Percentiles rank a stretch among this genome's conserved stretches.
Evolutionary conservation across 371 early-diverging fungal genomes (phyloP).

Genomic region (Mucor indicus): DNA sequence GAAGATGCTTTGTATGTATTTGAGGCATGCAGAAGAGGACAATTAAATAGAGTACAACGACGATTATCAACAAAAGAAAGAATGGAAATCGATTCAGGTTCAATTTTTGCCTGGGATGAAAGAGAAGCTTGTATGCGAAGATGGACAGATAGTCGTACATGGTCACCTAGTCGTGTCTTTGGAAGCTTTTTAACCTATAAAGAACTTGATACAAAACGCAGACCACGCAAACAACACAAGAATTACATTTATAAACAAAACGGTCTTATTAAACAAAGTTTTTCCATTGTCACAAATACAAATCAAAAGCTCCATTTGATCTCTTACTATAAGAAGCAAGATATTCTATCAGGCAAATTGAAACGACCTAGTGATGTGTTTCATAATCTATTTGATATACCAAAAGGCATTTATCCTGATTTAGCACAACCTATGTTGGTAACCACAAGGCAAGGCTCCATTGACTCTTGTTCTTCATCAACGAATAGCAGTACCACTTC

Average conservation of each 20-base stretch:
- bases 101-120: slow-evolving; percentile 88
- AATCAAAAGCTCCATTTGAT: slow-evolving; percentile 83
- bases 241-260: slow-evolving; percentile 68
- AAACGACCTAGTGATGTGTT: slow-evolving; percentile 46
- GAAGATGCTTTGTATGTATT: slow-evolving; percentile 80
- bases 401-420: slow-evolving; percentile 60
- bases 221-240: slow-evolving; percentile 29
- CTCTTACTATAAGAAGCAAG: slow-evolving; percentile 78
- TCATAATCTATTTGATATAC: slow-evolving; percentile 43
- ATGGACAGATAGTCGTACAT: slow-evolving; percentile 90
- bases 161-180: slow-evolving; percentile 84
- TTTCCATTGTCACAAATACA: slow-evolving; percentile 76
- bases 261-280: slow-evolving; percentile 84
- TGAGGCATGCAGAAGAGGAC: slow-evolving; percentile 74
- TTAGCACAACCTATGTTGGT: too few relatives aligned
- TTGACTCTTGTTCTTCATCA: too few relatives aligned
- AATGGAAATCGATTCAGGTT: slow-evolving; percentile 75
- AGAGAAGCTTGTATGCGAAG: slow-evolving; percentile 84
- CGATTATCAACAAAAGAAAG: slow-evolving; percentile 80
- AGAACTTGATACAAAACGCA: slow-evolving; percentile 64
- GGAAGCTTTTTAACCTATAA: slow-evolving; percentile 80
- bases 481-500: too few relatives aligned
- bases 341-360: slow-evolving; percentile 56
- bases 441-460: too few relatives aligned
- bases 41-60: slow-evolving; percentile 67